phyloP scores from a whole-genome alignment of 345 rosid species.

The Syzygium grande region DNA sequence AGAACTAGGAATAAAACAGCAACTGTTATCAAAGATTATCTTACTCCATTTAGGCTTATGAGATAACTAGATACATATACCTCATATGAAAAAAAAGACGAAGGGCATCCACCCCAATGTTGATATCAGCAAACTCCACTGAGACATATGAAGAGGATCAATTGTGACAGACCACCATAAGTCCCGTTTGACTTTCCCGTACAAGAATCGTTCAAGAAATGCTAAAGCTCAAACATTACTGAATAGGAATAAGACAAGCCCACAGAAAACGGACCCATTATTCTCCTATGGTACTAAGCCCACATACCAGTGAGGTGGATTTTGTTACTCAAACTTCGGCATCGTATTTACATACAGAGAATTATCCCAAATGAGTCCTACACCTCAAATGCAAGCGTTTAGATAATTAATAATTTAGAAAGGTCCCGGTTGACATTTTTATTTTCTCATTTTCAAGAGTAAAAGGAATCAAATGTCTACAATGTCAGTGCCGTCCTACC shows the following conservation, averaged over 20 bases:
- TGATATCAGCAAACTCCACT: not conserved
- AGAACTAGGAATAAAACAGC: not conserved
- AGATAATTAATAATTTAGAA: not conserved
- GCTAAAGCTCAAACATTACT: not conserved
- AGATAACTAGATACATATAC: not conserved
- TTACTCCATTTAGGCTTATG: not conserved
- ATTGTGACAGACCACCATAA: not conserved
- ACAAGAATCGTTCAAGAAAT: not conserved
- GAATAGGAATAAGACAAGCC: not conserved
- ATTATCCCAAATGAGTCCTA: not conserved
- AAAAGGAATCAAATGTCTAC: not conserved
- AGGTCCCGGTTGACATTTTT: not conserved
- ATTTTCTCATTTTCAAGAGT: not conserved
- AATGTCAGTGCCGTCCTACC: not conserved
- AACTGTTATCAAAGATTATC: not conserved
- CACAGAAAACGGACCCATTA: not conserved
- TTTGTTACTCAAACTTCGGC: not conserved
- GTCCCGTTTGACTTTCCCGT: not conserved
- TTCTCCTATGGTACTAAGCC: not conserved
- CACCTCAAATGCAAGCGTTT: not conserved
- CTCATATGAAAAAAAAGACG: not conserved
- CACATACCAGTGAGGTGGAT: not conserved
- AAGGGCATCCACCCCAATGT: not conserved
- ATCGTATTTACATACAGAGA: not conserved
- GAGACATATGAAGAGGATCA: not conserved